Evolutionary conservation across 2,329 filamentous ascomycete genomes (phyloP), one percentile per base, ranked within the genome.

Genomic region (Fusarium fracticaudum): DNA sequence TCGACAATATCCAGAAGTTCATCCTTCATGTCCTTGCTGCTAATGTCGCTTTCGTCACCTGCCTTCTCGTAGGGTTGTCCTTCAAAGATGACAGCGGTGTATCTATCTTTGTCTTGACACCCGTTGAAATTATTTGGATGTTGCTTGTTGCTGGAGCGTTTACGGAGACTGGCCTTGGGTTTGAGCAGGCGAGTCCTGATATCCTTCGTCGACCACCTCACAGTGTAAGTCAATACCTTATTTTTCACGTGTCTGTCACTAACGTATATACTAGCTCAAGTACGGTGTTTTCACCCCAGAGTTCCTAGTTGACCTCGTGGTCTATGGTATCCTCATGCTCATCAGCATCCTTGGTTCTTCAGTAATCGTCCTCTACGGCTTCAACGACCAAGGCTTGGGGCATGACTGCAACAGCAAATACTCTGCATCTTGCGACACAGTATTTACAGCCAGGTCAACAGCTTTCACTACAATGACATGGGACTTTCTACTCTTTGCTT

Each of bases 51-150:
- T 89, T 93, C 71, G 92, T 91, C 3, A 86, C 88, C 61, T 89
- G 89, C 1, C 85, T 94, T 14, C 87, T 94, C 13, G 88, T 92
- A 45, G 91, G 92, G 41, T 85, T 94, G 6, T 88, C 85, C 0
- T 93, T 93, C 84, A 93, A 93, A 81, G 92, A 94, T 75, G 73
- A 79, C 1, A 84, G 84, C n/a, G 84, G 86, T 5, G 85, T 92
- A 33, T 93, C 91, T 1, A 89, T 93, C 18, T 94, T 93, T 79
- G 90, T 91, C 1, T 85, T 94, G 18, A 86, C 91, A 0, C 92
- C 92, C 0, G 89, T 94, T 18, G 90, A 94, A 72, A 93, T 94
- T 71, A 86, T 94, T 37, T 94, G 91, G 91, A 91, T 94, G 78
- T 91, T 93, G 78, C 92, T 94, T 87, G 88, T 93, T 59, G 93